Conservation (phyloP, 441 rosid genomes). For the Adansonia gregorii region DNA sequence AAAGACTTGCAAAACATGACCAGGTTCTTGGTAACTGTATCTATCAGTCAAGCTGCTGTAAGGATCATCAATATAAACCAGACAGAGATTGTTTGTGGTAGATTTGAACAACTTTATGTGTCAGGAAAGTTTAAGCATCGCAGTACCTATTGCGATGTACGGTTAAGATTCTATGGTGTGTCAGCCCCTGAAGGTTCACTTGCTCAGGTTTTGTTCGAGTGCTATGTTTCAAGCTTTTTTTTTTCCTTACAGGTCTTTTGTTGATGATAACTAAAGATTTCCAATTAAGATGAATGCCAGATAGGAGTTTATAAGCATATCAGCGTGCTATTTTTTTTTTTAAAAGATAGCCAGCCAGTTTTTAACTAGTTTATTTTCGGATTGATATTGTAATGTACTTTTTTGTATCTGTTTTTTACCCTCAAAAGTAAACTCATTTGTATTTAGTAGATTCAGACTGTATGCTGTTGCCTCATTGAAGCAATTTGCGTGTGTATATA, state of each 20-base stretch:
- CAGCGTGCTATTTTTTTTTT: not conserved
- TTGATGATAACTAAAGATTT: conserved; percentile 7
- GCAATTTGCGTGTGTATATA: not conserved
- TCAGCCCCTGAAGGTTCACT: conserved; percentile 98
- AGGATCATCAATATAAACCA: conserved; percentile 70
- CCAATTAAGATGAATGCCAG: not conserved
- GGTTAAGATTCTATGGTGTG: conserved; percentile 86
- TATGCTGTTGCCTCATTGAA: not conserved
- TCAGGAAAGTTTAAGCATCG: conserved; percentile 78
- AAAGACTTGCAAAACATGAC: conserved; percentile 91
- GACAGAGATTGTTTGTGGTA: conserved; percentile 86
- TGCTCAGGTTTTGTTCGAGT: conserved; percentile 78
- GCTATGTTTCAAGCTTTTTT: conserved; percentile 21
- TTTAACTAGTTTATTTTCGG: not conserved
- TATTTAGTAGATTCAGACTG: not conserved
- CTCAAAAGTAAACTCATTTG: not conserved
- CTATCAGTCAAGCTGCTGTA: conserved; percentile 86
- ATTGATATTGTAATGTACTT: not conserved
- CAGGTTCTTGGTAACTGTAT: conserved; percentile 73
- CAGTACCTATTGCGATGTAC: conserved; percentile 76
- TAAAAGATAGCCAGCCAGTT: not conserved
- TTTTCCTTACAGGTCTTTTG: conserved; percentile 22
- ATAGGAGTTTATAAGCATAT: not conserved
- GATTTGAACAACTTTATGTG: conserved; percentile 90
- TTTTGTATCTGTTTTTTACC: not conserved